Percentiles rank a stretch among this genome's conserved stretches.
Conservation (phyloP, 2,329 filamentous ascomycete genomes). For the Westerdykella sp. region DNA sequence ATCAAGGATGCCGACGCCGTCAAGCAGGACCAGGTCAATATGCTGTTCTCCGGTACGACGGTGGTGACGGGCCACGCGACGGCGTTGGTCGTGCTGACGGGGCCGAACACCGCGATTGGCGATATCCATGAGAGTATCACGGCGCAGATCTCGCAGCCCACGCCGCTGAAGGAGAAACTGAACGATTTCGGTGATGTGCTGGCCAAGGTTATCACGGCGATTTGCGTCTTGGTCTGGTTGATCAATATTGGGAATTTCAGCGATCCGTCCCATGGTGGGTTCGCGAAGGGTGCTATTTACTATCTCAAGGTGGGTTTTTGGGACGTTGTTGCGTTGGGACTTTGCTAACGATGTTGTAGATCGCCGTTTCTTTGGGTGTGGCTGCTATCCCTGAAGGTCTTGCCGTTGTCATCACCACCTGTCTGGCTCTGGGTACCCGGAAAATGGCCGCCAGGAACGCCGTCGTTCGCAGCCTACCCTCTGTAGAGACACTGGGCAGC, state of each 20-base stretch:
- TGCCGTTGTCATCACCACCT: constrained; percentile 98
- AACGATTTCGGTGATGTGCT: constrained; percentile 96
- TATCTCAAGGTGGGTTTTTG: constrained; percentile 64
- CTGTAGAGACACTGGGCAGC: constrained; percentile 94
- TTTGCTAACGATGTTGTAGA: constrained; percentile 40
- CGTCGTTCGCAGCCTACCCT: constrained; percentile 90
- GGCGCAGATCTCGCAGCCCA: constrained; percentile 94
- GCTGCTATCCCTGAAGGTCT: constrained; percentile 96
- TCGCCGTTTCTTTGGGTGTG: constrained; percentile 94
- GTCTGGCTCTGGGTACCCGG: constrained; percentile 86
- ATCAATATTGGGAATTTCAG: constrained; percentile 98
- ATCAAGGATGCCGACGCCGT: constrained; percentile 78
- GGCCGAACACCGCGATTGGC: constrained; percentile 86
- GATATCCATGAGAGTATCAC: constrained; percentile 99
- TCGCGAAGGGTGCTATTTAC: constrained; percentile 97
- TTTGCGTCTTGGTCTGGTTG: constrained; percentile 93
- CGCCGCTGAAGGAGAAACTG: constrained; percentile 95
- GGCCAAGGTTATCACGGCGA: constrained; percentile 96
- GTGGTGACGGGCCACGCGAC: constrained; percentile 91
- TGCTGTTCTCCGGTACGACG: constrained; percentile 96
- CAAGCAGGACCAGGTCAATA: constrained; percentile 95
- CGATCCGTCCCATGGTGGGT: constrained; percentile 86
- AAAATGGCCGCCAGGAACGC: constrained; percentile 99
- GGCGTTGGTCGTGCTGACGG: constrained; percentile 85
- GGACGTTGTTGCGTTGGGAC: neutral